A percentile compares a stretch with the other conserved stretches of the same genome.
Conservation (phyloP, 2,329 filamentous ascomycete species). For the Paracamarosporium sp. region DNA sequence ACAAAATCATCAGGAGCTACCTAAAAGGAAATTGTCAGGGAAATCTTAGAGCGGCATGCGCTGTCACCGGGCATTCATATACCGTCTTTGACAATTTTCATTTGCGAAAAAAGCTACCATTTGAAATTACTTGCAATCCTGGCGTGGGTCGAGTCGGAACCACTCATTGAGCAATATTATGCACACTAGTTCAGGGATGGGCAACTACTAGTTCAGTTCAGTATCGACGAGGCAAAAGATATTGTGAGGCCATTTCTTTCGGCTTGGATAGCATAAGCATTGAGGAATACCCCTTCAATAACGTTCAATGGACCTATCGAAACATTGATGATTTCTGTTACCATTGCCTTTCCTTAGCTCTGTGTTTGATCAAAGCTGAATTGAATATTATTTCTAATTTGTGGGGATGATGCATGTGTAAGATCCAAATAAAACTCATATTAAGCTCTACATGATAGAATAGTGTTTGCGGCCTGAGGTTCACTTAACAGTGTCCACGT, state of each 20-base stretch:
- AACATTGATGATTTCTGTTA: slow-evolving; percentile 2
- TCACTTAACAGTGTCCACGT: no score
- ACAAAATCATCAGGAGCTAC: no score
- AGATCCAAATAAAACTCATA: no score
- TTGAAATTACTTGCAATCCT: slow-evolving; percentile 16
- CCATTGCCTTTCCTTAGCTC: slow-evolving; percentile 15
- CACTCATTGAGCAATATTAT: slow-evolving; percentile 15
- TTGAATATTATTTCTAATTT: slow-evolving; percentile 12
- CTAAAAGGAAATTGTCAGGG: no score
- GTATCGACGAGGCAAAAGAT: background rate
- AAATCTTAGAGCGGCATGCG: background rate
- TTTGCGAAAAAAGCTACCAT: slow-evolving; percentile 10
- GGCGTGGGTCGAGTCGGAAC: background rate
- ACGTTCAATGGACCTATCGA: background rate
- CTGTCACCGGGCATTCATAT: background rate
- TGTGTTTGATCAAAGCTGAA: slow-evolving; percentile 12
- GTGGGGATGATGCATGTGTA: no score
- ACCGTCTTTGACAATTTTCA: background rate
- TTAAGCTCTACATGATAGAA: no score
- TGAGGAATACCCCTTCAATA: slow-evolving; percentile 6
- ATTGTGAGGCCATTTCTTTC: background rate
- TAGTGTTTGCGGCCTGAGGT: no score
- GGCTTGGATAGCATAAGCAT: background rate
- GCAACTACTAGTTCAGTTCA: slow-evolving; percentile 4
- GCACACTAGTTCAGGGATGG: slow-evolving; percentile 6